phyloP scores from a whole-genome alignment of 208 protist species.

The Trypanosoma vivax region DNA sequence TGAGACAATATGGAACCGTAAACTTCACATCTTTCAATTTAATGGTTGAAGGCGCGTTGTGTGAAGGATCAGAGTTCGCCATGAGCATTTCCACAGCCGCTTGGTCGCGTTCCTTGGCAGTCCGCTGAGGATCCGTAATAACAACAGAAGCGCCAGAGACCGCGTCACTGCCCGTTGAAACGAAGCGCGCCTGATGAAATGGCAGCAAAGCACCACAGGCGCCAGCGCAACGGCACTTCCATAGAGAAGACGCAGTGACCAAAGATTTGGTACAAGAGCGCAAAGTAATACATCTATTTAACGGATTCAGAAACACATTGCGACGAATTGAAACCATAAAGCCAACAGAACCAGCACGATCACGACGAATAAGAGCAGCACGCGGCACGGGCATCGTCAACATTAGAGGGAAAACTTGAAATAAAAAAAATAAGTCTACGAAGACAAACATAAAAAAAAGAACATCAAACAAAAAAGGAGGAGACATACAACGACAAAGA shows the following conservation, averaged over 20 bases:
- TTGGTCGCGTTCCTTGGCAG: constrained; percentile 57
- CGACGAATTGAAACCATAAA: too few species aligned
- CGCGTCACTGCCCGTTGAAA: constrained; percentile 20
- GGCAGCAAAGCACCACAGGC: neutral
- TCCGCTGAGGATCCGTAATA: constrained; percentile 37
- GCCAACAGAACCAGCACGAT: too few species aligned
- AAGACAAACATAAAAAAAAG: neutral
- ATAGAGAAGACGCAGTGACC: too few species aligned
- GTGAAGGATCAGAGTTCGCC: constrained; percentile 27
- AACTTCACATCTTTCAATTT: constrained; percentile 41
- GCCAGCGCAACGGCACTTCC: too few species aligned
- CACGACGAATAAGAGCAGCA: too few species aligned
- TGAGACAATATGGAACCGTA: constrained; percentile 73
- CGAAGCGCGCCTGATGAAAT: constrained; percentile 6
- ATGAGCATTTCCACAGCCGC: constrained; percentile 51
- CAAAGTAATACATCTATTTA: too few species aligned
- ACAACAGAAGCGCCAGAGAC: constrained; percentile 48
- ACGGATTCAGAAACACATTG: too few species aligned
- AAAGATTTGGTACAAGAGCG: too few species aligned
- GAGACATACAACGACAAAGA: too few species aligned
- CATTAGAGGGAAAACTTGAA: neutral
- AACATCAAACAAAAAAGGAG: too few species aligned
- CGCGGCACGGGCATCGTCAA: too few species aligned
- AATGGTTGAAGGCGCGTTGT: constrained; percentile 24
- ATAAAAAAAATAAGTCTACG: constrained; percentile 1